Base-by-base conservation (phyloP, 108 stramenopile genomes). In the Cylindrotheca closterium region DNA sequence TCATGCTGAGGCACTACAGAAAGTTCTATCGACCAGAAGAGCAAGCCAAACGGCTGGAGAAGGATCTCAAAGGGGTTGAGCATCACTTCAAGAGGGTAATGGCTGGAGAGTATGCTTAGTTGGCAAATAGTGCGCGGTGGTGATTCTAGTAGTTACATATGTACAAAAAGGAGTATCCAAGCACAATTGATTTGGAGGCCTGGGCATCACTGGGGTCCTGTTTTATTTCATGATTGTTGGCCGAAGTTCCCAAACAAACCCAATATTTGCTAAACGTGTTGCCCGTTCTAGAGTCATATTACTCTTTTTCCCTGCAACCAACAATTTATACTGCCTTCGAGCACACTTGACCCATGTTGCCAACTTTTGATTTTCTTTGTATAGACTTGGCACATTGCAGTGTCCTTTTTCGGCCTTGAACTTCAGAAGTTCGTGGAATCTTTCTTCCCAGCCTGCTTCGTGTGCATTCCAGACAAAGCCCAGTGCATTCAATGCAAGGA, bases 401-500 rank as follows among this genome's bases (percentile, higher is more conserved):
- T 75, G 70, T 28, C 79, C 79, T 50, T 66, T 26, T 10, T 28
- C 10, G 2, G 8, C 25, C 22, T 63, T 48, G 56, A 62, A 80
- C 3, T 51, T 19, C n/a, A 30, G 23, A 17, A 80, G 79, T 55
- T 80, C 73, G 8, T 53, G 15, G 42, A 65, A 68, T 12, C 70
- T 63, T 57, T 75, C 60, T 12, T 71, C 64, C 74, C 74, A 80
- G 3, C 54, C 51, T 37, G 58, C 46, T 37, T 68, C 32, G 51
- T 74, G 73, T 34, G 33, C 28, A 31, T 65, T 67, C 84, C 84
- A 85, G 26, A 62, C 46, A 61, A 85, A 81, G 4, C 78, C 84
- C 30, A 78, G 45, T 1, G 37, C 31, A 54, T 81, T 62, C 21
- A 84, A 62, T 0, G 65, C 55, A 19, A 66, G 47, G 2, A 69